Percentiles rank a stretch among this genome's conserved stretches.
phyloP scores from a whole-genome alignment of 2,329 filamentous ascomycete genomes.

The Arthroderma sp. region DNA sequence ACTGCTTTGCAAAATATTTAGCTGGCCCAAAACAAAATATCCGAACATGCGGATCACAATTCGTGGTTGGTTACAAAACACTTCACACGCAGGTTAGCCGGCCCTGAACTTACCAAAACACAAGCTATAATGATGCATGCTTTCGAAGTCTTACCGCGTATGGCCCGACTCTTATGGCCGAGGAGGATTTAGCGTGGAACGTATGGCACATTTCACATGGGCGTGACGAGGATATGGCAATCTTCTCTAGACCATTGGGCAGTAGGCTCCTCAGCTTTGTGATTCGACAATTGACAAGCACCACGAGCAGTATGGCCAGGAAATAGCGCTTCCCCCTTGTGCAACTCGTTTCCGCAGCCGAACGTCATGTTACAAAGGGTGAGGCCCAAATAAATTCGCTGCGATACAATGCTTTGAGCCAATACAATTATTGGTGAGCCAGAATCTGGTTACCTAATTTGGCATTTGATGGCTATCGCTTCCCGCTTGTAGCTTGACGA shows the following conservation, averaged over 20 bases:
- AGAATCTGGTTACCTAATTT: not conserved
- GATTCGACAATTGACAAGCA: not conserved
- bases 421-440: not conserved
- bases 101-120: not conserved
- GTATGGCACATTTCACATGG: too few relatives aligned
- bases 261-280: not conserved
- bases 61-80: slow-evolving; percentile 1
- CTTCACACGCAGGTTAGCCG: not conserved
- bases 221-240: not conserved
- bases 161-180: too few relatives aligned
- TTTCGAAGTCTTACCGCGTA: not conserved
- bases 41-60: not conserved
- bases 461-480: not conserved
- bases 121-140: not conserved
- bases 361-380: not conserved
- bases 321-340: not conserved
- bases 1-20: not conserved
- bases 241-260: not conserved
- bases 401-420: not conserved
- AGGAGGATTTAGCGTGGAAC: too few relatives aligned
- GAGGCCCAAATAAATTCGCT: not conserved
- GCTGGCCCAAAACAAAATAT: not conserved
- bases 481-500: not conserved
- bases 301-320: not conserved
- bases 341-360: not conserved